These are phyloP conservation scores for Eucalyptus polybractea DNA, from an alignment of 345 rosid species.

Conservation along the genomic window DNA sequence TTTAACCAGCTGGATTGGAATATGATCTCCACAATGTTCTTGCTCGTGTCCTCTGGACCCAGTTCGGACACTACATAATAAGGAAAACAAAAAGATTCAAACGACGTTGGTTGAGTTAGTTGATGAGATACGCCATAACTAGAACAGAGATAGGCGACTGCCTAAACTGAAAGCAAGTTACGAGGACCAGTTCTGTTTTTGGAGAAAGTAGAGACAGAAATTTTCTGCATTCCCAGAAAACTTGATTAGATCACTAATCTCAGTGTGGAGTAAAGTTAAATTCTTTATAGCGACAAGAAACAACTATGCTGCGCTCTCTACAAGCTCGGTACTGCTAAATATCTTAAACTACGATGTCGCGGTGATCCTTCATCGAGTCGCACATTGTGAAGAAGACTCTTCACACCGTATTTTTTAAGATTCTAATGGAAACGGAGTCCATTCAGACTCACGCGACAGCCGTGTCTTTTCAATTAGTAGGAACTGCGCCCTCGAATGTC, in stretches of 20 bases:
- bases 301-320: neutral
- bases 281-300: neutral
- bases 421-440: neutral
- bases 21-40: constrained; percentile 83
- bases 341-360: neutral
- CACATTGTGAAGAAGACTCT: neutral
- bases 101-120: neutral
- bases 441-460: neutral
- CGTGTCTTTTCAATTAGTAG: neutral
- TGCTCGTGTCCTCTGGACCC: constrained; percentile 65
- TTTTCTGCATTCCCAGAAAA: neutral
- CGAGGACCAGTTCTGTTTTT: neutral
- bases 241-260: neutral
- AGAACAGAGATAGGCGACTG: neutral
- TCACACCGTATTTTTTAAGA: neutral
- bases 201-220: neutral
- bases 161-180: neutral
- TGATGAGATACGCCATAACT: neutral
- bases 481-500: neutral
- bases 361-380: neutral
- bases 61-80: constrained; percentile 46
- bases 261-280: neutral
- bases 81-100: neutral
- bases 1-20: constrained; percentile 86
- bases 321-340: neutral